These are phyloP conservation scores for Shiraia sp. DNA, from an alignment of 2,329 filamentous ascomycete genomes.

Conservation along the genomic window DNA sequence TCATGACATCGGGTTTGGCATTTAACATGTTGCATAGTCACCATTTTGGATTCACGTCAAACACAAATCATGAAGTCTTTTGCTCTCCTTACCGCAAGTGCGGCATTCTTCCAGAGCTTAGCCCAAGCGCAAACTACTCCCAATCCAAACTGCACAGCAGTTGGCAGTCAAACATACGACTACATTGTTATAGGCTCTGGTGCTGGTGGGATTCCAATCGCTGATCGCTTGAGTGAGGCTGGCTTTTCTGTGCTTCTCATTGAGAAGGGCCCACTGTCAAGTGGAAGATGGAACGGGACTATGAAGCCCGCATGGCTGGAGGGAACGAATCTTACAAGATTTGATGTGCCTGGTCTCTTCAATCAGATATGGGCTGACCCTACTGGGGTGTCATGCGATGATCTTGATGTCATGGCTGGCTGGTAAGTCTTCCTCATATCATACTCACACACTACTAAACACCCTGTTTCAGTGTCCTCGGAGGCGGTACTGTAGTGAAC, in stretches of 20 bases:
- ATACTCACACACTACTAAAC: background rate
- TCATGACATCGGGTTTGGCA: too few species aligned
- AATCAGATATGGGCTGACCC: constrained; percentile 68
- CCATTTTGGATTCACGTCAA: too few species aligned
- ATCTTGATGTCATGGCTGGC: constrained; percentile 70
- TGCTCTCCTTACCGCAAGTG: too few species aligned
- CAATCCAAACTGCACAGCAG: constrained; percentile 13
- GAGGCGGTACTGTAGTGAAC: constrained; percentile 68
- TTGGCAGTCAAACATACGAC: constrained; percentile 54
- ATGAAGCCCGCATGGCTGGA: constrained; percentile 63
- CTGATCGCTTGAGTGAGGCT: constrained; percentile 62
- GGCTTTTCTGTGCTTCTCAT: constrained; percentile 64
- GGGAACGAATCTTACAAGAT: constrained; percentile 66
- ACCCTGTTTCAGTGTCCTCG: constrained; percentile 54
- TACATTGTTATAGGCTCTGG: constrained; percentile 66
- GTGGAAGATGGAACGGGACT: constrained; percentile 63
- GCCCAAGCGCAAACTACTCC: constrained; percentile 17
- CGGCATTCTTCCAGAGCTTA: too few species aligned
- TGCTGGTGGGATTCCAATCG: constrained; percentile 61
- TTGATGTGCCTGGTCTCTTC: constrained; percentile 70
- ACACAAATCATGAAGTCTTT: too few species aligned
- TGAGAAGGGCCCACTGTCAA: constrained; percentile 53
- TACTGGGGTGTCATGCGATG: constrained; percentile 63
- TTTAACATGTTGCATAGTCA: too few species aligned
- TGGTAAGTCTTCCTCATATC: constrained; percentile 45